Base-by-base conservation (phyloP, 2,329 filamentous ascomycete genomes). In the Epichloe sibirici region DNA sequence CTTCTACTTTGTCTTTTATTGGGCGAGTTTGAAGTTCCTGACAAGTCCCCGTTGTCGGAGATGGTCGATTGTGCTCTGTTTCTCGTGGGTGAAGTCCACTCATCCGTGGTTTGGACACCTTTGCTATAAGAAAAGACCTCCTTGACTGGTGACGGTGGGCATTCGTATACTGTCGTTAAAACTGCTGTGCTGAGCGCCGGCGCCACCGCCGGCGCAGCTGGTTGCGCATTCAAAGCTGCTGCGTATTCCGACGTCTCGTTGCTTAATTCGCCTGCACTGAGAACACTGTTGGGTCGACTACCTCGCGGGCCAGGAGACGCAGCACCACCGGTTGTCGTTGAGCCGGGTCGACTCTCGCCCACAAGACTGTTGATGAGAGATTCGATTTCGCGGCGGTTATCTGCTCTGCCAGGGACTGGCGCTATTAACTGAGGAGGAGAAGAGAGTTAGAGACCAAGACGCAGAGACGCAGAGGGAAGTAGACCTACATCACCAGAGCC, bases 41-140 rank as follows among this genome's bases (percentile, higher is more conserved):
- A 70, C 9, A 71, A 64, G 40, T 81, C 79, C 23, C 86, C 85
- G 34, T 76, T 74, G 34, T 90, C 85, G 15, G 82, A 83, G 17
- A 63, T 53, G 12, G 64, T 58, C 15, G 69, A 71, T 31, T 68
- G 64, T 13, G 67, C 63, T 55, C 69, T 64, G 1, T 76, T 70
- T 35, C 76, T 73, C 37, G 75, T 71, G 31, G 77, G 71, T 53
- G 75, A 73, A 17, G 76, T 74, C 81, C 87, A 87, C 57, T 85
- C 82, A 62, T 89, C 86, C 23, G 85, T 82, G 15, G 93, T 96
- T 69, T 98, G 94, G 23, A 97, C 90, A 52, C 84, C 90, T 72
- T 96, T 97, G 76, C 88, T 97, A 75, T 98, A 98, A 51, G 90
- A 95, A 64, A 95, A 90, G 55, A 95, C 76, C 68, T 98, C 93